Base-by-base conservation (phyloP, 495 filamentous ascomycete species). In the Apodospora peruviana region DNA sequence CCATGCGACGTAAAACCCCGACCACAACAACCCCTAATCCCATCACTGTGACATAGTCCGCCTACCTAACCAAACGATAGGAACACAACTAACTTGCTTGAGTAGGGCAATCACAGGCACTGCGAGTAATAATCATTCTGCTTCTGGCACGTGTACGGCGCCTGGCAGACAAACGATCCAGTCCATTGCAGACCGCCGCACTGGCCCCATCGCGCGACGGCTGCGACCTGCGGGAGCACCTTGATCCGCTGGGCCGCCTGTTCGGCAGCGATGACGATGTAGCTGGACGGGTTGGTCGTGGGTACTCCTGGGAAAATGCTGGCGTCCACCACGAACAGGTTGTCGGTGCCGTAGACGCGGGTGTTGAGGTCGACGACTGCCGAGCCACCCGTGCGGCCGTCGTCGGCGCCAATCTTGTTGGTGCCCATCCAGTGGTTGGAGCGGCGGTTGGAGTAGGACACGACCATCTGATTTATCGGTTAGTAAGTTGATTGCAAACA, bases 391-490 rank as follows among this genome's bases (percentile, higher is more conserved):
- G 62, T 70, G 20, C 82, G 76, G 19, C 85, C 85, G 56, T 85
- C 81, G 59, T 88, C 81, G 21, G 65, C 64, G 37, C 85, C 85
- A 50, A 89, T 70, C 73, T 86, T 87, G 53, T 53, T 55, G 4
- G 71, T 75, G n/a, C 72, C 54, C 52, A 85, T 75, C 83, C 85
- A 89, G 74, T 89, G 86, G 65, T 85, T 88, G 50, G 84, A 69
- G 24, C 81, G 70, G 19, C 79, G 78, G 42, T 76, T 74, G 24
- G 76, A 70, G 34, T 78, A 63, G 53, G 79, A 77, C 43, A 73
- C 70, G 27, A 70, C 62, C 41, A 75, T 72, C 55, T 61, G 32
- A 29, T 18, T 44, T 20, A 8, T 10, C 21, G 1, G 36, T 49
- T 48, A 43, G 41, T 45, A 38, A n/a, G n/a, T n/a, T n/a, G n/a